Evolutionary conservation across 495 filamentous ascomycete genomes (phyloP).

Genomic region (Hyaloscypha hepaticicola): DNA sequence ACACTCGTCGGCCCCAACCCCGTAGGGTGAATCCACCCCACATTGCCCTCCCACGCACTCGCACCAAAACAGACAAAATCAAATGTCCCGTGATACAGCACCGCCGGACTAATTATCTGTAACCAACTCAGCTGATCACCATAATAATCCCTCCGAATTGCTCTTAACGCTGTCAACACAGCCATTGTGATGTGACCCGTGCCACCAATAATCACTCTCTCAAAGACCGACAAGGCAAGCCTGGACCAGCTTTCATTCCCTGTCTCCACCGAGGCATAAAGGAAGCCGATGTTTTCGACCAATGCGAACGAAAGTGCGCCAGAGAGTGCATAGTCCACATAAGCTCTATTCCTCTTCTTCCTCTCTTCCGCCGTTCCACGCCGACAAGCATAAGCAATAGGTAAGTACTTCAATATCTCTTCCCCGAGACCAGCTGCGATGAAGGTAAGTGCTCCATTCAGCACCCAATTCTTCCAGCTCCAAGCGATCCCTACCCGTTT

Average conservation of each 20-base stretch:
- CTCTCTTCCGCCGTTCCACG: not conserved
- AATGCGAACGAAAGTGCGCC: constrained; percentile 29
- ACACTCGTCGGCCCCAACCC: constrained; percentile 3
- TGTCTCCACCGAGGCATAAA: constrained; percentile 21
- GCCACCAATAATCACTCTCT: constrained; percentile 26
- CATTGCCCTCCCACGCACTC: constrained; percentile 32
- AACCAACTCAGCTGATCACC: constrained; percentile 27
- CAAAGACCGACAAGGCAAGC: constrained; percentile 21
- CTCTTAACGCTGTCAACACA: constrained; percentile 27
- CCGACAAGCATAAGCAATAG: constrained; percentile 28
- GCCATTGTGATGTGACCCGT: constrained; percentile 26
- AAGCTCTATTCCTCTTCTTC: constrained; percentile 19
- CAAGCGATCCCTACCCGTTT: constrained; percentile 14
- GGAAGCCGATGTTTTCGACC: constrained; percentile 29
- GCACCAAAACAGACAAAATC: constrained; percentile 24
- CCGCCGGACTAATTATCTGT: constrained; percentile 23
- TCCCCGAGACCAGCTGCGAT: constrained; percentile 25
- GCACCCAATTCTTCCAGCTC: constrained; percentile 29
- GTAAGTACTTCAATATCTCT: constrained; percentile 31
- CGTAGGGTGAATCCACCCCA: constrained; percentile 34
- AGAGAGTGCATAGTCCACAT: constrained; percentile 28
- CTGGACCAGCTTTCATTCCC: constrained; percentile 3
- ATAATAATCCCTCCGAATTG: constrained; percentile 29
- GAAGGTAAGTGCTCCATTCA: constrained; percentile 25
- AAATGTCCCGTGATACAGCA: constrained; percentile 27